Evolutionary conservation across 2,329 filamentous ascomycete genomes (phyloP), one percentile per base, ranked within the genome.

Genomic region (Neonectria coccinea): DNA sequence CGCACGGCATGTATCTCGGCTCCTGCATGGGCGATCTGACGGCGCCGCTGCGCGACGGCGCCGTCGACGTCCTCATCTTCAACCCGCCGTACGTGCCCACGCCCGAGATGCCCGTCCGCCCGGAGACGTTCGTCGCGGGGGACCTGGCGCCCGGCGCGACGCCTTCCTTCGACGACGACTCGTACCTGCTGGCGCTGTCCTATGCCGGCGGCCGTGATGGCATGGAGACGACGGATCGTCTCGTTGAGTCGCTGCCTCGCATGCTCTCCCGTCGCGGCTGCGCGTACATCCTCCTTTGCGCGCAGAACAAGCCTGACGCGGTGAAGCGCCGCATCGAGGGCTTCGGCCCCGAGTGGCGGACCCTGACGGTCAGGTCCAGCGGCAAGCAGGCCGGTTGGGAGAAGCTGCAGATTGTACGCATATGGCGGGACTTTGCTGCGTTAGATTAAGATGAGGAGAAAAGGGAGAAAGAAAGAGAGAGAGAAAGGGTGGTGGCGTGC

Each of bases 61-160:
- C 54, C 12, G 86, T 97, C 5, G 96, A 99, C 76, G 86, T 99
- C 11, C 85, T 99, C 67, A 86, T 99, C 29, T 99, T 98, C 85
- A 99, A 99, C 76, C 96, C 96, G 57, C 96, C 96, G 0, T 99
- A 99, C 77, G 96, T 99, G 14, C 96, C 96, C 2, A 97, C 94
- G 2, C 86, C 90, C 27, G 87, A 89, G 44, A 80, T 97, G 64
- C 94, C 95, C 1, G 77, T 79, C 25, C 79, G 86, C 39, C 85
- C 75, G 20, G 74, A 67, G 59, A 71, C 64, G 55, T 77, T 75
- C 44, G 41, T 56, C 2, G 72, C 70, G 2, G 72, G 73, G 2
- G 69, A 69, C 27, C 59, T 73, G 54, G 68, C 73, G 11, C 64
- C 70, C 58, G 75, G 71, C 11, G 65, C 75, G 71, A 78, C 59